phyloP scores from a whole-genome alignment of 164 flowering plant genomes.

The Brasenia schreberi region DNA sequence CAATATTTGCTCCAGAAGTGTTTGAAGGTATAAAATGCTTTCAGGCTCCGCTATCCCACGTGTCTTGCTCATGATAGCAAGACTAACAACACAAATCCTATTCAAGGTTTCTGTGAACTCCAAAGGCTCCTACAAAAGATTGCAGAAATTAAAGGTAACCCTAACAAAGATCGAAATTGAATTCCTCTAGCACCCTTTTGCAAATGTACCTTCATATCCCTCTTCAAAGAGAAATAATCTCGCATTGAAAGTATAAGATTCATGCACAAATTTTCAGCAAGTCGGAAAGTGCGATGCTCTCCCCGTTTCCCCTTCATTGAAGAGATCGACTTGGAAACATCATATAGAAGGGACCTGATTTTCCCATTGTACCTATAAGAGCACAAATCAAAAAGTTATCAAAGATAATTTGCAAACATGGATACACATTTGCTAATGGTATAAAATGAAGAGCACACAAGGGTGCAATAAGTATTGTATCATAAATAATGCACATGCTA shows the following conservation, averaged over 20 bases:
- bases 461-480: too few relatives aligned
- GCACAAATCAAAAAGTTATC: too few relatives aligned
- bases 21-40: conserved; percentile 61
- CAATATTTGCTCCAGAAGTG: conserved; percentile 78
- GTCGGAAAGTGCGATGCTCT: conserved; percentile 88
- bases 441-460: too few relatives aligned
- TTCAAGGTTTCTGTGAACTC: conserved; percentile 96
- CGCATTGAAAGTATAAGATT: conserved; percentile 78
- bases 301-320: conserved; percentile 79
- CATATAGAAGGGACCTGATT: conserved; percentile 78
- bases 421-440: too few relatives aligned
- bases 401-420: too few relatives aligned
- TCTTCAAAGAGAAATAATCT: conserved; percentile 80
- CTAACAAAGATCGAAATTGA: not conserved
- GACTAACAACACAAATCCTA: conserved; percentile 63
- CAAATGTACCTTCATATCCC: conserved; percentile 87
- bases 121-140: conserved; percentile 61
- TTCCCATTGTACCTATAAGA: conserved; percentile 79
- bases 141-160: not conserved
- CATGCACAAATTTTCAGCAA: conserved; percentile 96
- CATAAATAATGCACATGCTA: too few relatives aligned
- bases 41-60: conserved; percentile 95
- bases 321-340: conserved; percentile 79
- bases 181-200: not conserved
- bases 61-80: conserved; percentile 88